Percentiles rank a stretch among this genome's conserved stretches.
These are phyloP conservation scores for Pseudophaeomoniella oleicola DNA, from an alignment of 2,329 filamentous ascomycete genomes.

Conservation along the genomic window DNA sequence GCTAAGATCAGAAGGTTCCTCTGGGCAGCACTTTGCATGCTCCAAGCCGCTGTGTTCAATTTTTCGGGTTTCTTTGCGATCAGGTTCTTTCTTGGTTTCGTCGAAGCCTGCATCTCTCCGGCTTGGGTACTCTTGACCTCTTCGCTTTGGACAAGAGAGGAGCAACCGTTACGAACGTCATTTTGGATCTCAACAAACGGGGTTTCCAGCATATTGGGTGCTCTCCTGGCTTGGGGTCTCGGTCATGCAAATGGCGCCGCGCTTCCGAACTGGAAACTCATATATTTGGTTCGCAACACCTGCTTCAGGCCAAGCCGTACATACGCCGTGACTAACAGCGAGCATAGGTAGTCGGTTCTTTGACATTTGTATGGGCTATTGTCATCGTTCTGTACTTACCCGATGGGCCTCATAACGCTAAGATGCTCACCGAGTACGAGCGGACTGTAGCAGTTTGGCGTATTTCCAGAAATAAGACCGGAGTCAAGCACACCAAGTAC, in stretches of 20 bases:
- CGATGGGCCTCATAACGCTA: constrained; percentile 25
- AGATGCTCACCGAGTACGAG: constrained; percentile 7
- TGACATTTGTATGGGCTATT: constrained; percentile 8
- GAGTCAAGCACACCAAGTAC: constrained; percentile 7
- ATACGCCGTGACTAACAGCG: too few species aligned
- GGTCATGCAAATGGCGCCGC: constrained; percentile 16
- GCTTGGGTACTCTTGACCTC: constrained; percentile 20
- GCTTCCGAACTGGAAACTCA: constrained; percentile 21
- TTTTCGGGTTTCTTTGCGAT: constrained; percentile 29
- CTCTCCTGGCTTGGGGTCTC: constrained; percentile 20
- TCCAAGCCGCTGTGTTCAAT: constrained; percentile 22
- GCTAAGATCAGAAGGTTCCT: constrained; percentile 5
- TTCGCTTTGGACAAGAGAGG: constrained; percentile 23
- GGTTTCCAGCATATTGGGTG: constrained; percentile 21
- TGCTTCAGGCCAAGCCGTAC: too few species aligned
- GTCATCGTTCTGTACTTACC: constrained; percentile 27
- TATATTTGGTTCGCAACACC: constrained; percentile 19
- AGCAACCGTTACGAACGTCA: constrained; percentile 20
- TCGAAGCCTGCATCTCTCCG: constrained; percentile 17
- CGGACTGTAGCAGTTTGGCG: constrained; percentile 7
- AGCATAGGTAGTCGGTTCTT: constrained; percentile 3
- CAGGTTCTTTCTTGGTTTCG: constrained; percentile 31
- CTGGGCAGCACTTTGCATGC: constrained; percentile 27
- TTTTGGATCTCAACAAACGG: constrained; percentile 23
- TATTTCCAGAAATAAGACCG: constrained; percentile 8